A percentile compares a stretch with the other conserved stretches of the same genome.
These are phyloP conservation scores for Cercospora brassicicola DNA, from an alignment of 2,329 filamentous ascomycete species.

Conservation along the genomic window DNA sequence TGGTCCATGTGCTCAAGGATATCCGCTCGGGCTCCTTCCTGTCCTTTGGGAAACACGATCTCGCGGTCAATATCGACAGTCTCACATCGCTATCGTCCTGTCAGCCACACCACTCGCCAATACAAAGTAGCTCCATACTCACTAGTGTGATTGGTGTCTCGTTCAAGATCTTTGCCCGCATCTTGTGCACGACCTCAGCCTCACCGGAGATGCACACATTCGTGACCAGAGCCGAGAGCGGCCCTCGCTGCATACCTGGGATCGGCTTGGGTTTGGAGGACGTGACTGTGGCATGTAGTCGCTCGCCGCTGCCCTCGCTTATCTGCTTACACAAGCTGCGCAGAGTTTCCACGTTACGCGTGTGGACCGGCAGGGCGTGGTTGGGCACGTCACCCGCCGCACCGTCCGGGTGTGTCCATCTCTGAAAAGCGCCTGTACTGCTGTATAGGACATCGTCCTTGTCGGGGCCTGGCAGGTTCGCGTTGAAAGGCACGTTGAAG, in stretches of 20 bases:
- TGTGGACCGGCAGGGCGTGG: constrained; percentile 88
- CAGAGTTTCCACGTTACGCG: constrained; percentile 78
- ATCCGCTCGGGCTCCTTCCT: constrained; percentile 60
- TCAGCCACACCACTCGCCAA: constrained; percentile 30
- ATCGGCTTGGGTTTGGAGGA: constrained; percentile 72
- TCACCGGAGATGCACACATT: constrained; percentile 90
- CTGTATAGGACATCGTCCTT: constrained; percentile 93
- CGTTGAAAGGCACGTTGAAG: constrained; percentile 96
- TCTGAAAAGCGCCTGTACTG: constrained; percentile 78
- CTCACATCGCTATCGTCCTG: constrained; percentile 70
- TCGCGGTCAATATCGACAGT: constrained; percentile 91
- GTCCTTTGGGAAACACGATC: constrained; percentile 71
- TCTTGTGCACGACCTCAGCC: constrained; percentile 83
- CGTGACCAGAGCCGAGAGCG: constrained; percentile 58
- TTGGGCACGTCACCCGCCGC: constrained; percentile 80
- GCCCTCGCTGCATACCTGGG: constrained; percentile 53
- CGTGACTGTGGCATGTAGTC: constrained; percentile 79
- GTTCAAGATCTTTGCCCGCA: constrained; percentile 83
- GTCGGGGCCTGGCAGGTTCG: constrained; percentile 86
- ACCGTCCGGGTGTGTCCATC: constrained; percentile 91
- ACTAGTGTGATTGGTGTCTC: constrained; percentile 91
- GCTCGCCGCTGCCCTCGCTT: constrained; percentile 61
- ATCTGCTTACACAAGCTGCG: constrained; percentile 79
- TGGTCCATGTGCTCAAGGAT: constrained; percentile 84
- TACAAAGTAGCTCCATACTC: constrained; percentile 46